Evolutionary conservation across 176 grass and related monocot species (phyloP).

Genomic region (Dactylis glomerata): DNA sequence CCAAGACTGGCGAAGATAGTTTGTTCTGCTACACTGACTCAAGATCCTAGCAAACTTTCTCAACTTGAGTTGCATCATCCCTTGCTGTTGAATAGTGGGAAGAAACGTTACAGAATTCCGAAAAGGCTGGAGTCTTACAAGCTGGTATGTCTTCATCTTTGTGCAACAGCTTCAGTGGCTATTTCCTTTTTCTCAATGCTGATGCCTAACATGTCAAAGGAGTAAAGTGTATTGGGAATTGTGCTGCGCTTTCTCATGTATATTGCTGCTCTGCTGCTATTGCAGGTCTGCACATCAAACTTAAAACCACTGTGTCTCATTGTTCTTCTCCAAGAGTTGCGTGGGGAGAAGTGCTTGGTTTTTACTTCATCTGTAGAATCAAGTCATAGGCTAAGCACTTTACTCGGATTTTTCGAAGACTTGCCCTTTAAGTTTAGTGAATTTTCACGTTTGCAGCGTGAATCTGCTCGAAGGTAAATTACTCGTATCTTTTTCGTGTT

Average conservation of each 20-base stretch:
- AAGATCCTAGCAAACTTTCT: slow-evolving; percentile 97
- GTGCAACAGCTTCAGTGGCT: neutral
- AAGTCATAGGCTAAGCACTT: slow-evolving; percentile 73
- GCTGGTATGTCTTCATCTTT: slow-evolving; percentile 49
- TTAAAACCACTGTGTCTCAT: slow-evolving; percentile 76
- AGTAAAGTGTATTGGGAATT: neutral
- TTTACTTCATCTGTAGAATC: slow-evolving; percentile 89
- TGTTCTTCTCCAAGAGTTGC: slow-evolving; percentile 64
- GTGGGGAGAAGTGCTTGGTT: slow-evolving; percentile 73
- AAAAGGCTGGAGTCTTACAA: slow-evolving; percentile 65
- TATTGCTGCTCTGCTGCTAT: neutral
- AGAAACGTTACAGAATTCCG: slow-evolving; percentile 74
- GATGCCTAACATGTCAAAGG: neutral
- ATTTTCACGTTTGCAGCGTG: slow-evolving; percentile 82
- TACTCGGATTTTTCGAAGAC: slow-evolving; percentile 69
- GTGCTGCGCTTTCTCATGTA: neutral
- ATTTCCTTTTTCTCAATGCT: neutral
- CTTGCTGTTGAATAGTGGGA: slow-evolving; percentile 79
- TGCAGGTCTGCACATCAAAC: slow-evolving; percentile 68
- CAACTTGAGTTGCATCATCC: slow-evolving; percentile 81
- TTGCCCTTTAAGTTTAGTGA: slow-evolving; percentile 76
- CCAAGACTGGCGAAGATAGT: slow-evolving; percentile 78
- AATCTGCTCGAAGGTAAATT: slow-evolving; percentile 69
- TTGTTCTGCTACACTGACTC: slow-evolving; percentile 82
- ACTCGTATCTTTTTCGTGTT: slow-evolving; percentile 2